A percentile compares a stretch with the other conserved stretches of the same genome.
phyloP scores from a whole-genome alignment of 164 flowering plant genomes.

The Vitis vinifera region ASM3070453v1 NC_081816.1:3060001-3060500 shows the following conservation, averaged over 20 bases:
- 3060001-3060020: no score
- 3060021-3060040: no score
- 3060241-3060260: slow-evolving; percentile 26
- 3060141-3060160: no score
- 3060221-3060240: slow-evolving; percentile 35
- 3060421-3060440: neutral
- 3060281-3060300: slow-evolving; percentile 15
- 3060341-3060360: slow-evolving; percentile 13
- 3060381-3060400: slow-evolving; percentile 14
- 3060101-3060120: no score
- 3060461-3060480: slow-evolving; percentile 5
- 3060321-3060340: slow-evolving; percentile 5
- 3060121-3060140: no score
- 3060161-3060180: no score
- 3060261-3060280: slow-evolving; percentile 37
- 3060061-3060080: no score
- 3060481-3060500: slow-evolving; percentile 24
- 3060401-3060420: slow-evolving; percentile 3
- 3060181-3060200: no score
- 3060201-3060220: no score
- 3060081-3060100: no score
- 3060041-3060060: no score
- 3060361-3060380: slow-evolving; percentile 9
- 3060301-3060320: neutral
- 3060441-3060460: slow-evolving; percentile 11